Conservation (phyloP, 2,329 filamentous ascomycete genomes). For the Dothidotthia symphoricarpi region DNA sequence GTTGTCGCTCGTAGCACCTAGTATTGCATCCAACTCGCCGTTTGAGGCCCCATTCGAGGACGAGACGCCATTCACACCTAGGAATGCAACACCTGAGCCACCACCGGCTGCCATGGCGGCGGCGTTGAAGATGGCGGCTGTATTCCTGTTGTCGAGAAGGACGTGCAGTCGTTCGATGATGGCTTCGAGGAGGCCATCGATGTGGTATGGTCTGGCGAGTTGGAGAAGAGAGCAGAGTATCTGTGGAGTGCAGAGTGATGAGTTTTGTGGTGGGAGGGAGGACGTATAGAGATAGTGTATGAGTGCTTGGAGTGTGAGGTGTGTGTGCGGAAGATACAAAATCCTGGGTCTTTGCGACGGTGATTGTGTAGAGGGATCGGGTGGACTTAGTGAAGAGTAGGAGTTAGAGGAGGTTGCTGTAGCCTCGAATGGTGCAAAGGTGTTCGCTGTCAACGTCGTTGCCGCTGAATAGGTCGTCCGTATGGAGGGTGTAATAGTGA, state of each 20-base stretch:
- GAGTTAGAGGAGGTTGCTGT: conserved; percentile 44
- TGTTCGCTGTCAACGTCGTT: conserved; percentile 46
- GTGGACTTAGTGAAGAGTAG: conserved; percentile 48
- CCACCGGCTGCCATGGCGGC: conserved; percentile 97
- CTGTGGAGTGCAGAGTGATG: conserved; percentile 84
- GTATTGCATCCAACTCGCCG: conserved; percentile 10
- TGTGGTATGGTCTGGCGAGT: conserved; percentile 85
- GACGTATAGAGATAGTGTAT: conserved; percentile 94
- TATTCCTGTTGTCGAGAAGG: conserved; percentile 87
- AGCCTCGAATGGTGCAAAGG: conserved; percentile 37
- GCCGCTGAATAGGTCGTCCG: conserved; percentile 49
- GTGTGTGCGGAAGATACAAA: conserved; percentile 89
- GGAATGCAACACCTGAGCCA: conserved; percentile 74
- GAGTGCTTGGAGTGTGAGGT: conserved; percentile 82
- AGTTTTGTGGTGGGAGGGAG: conserved; percentile 72
- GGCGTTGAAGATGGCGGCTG: conserved; percentile 95
- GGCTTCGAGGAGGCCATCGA: conserved; percentile 89
- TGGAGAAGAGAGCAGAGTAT: conserved; percentile 94
- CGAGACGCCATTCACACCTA: conserved; percentile 30
- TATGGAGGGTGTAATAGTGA: conserved; percentile 76
- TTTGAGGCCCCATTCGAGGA: conserved; percentile 30
- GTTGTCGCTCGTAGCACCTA: conserved; percentile 5
- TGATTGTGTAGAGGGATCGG: conserved; percentile 54
- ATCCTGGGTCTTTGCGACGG: conserved; percentile 73
- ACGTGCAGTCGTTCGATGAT: conserved; percentile 88